Conservation (phyloP, 805 yeast species). For the Pichia cephalocereana region DNA sequence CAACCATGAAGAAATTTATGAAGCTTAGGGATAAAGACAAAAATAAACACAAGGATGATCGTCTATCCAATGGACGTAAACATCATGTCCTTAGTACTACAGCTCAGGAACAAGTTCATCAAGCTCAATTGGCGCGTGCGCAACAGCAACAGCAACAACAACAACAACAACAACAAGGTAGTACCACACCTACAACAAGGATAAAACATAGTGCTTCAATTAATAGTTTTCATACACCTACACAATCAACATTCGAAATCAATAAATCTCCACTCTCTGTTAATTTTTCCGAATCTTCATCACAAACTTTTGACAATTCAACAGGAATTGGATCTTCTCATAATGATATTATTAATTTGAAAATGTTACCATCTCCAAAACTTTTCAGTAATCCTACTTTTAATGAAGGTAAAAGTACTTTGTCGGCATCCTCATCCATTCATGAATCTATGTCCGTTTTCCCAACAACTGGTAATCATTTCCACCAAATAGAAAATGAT, state of each 20-base stretch:
- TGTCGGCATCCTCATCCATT: background rate
- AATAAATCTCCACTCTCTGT: no score
- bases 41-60: background rate
- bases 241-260: background rate
- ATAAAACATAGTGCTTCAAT: background rate
- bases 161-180: background rate
- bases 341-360: background rate
- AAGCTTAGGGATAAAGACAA: slow-evolving; percentile 1
- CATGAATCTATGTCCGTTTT: background rate
- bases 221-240: background rate
- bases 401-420: background rate
- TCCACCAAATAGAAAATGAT: background rate
- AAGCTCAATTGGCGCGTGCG: background rate
- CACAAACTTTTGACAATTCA: no score
- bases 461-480: background rate
- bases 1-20: slow-evolving; percentile 2
- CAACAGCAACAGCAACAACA: background rate
- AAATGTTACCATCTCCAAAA: background rate
- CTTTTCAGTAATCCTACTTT: background rate
- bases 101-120: background rate
- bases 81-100: background rate
- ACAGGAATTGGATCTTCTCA: no score
- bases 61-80: background rate
- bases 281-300: background rate
- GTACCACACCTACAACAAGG: background rate